These are phyloP conservation scores for Globisporangium sylvaticum DNA, from an alignment of 352 stramenopile genomes.

Conservation along the genomic window DNA sequence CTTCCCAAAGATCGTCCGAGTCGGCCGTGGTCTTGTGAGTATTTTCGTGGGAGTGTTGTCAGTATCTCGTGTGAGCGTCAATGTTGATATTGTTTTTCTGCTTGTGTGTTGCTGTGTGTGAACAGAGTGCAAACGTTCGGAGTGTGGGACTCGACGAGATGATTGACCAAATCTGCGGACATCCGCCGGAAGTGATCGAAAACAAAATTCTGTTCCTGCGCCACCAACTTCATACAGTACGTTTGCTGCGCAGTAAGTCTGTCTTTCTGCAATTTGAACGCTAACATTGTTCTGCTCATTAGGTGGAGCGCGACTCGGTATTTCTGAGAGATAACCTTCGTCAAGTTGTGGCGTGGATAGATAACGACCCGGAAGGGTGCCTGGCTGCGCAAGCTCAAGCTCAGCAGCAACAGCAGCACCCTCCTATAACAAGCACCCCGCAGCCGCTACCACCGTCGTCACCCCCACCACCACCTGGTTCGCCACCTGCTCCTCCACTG, in stretches of 20 bases:
- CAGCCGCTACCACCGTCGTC: not conserved
- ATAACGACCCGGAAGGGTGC: slow-evolving; percentile 46
- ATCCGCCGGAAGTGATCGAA: slow-evolving; percentile 71
- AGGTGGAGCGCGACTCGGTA: slow-evolving; percentile 78
- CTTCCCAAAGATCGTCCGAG: slow-evolving; percentile 93
- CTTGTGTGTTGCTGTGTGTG: not conserved
- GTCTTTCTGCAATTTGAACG: not conserved
- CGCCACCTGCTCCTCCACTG: slow-evolving; percentile 11
- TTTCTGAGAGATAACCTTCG: slow-evolving; percentile 62
- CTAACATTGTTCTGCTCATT: not conserved
- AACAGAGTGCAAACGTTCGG: slow-evolving; percentile 69
- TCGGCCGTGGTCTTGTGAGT: slow-evolving; percentile 82
- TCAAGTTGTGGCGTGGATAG: slow-evolving; percentile 68
- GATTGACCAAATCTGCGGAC: slow-evolving; percentile 79
- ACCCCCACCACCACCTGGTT: slow-evolving; percentile 16
- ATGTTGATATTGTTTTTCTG: not conserved
- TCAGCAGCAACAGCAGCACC: slow-evolving; percentile 14
- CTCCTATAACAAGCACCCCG: not conserved
- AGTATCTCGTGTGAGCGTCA: no score
- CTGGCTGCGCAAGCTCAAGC: slow-evolving; percentile 39
- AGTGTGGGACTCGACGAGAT: slow-evolving; percentile 80
- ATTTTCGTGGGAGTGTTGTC: not conserved
- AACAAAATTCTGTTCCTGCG: slow-evolving; percentile 48
- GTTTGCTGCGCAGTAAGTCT: slow-evolving; percentile 5
- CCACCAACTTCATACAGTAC: slow-evolving; percentile 48